Evolutionary conservation across 2,329 filamentous ascomycete species (phyloP).

Genomic region (Claviceps spartinae): DNA sequence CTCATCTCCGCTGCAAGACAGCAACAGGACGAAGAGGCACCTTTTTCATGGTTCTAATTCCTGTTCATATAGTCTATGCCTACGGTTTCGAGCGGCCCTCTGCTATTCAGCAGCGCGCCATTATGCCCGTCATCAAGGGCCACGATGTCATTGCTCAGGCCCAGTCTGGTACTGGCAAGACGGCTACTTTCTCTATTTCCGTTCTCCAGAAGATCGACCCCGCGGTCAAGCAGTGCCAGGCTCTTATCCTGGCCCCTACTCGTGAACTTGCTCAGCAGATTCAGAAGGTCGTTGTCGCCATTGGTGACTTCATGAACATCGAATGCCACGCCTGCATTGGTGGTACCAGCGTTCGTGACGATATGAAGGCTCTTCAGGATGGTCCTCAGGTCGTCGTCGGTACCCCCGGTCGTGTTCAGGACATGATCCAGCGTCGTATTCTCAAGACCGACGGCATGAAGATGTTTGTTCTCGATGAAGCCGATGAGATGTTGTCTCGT

Average conservation of each 20-base stretch:
- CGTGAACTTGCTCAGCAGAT: conserved; percentile 99
- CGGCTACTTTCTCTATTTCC: conserved; percentile 98
- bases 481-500: conserved; percentile 98
- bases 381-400: conserved; percentile 96
- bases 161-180: conserved; percentile 99
- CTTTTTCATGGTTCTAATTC: neutral
- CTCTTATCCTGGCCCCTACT: conserved; percentile 91
- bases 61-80: conserved; percentile 57
- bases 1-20: neutral
- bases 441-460: conserved; percentile 97
- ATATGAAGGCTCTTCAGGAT: conserved; percentile 95
- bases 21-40: neutral
- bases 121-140: conserved; percentile 99
- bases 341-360: conserved; percentile 93
- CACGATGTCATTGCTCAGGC: conserved; percentile 99
- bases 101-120: conserved; percentile 98
- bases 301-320: conserved; percentile 99
- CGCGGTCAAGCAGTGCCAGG: conserved; percentile 91
- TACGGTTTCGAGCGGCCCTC: conserved; percentile 99
- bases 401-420: conserved; percentile 94
- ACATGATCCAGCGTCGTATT: conserved; percentile 98
- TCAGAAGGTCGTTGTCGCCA: conserved; percentile 96
- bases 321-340: conserved; percentile 99
- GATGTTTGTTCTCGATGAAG: conserved; percentile 99
- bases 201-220: conserved; percentile 98